phyloP scores from a whole-genome alignment of 2,329 filamentous ascomycete genomes.

The Colletotrichum sojae region DNA sequence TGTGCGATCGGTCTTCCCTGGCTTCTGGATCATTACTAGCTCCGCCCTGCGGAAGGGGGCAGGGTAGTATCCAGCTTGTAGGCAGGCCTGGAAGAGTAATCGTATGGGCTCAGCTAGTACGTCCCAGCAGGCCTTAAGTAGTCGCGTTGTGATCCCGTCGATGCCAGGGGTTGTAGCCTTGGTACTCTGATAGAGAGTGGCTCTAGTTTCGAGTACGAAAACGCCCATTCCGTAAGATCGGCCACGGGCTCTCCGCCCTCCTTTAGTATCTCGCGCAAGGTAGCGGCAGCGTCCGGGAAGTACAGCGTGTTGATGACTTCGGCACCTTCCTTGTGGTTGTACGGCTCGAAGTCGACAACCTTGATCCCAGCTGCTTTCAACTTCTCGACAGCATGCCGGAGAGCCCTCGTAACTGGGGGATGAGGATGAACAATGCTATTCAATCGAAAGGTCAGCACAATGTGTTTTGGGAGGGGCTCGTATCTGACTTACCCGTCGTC shows the following conservation, averaged over 20 bases:
- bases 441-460: background rate
- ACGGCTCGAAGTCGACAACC: conserved; percentile 44
- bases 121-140: too few species aligned
- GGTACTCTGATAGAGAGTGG: too few species aligned
- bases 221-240: conserved; percentile 47
- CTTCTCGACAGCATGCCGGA: conserved; percentile 39
- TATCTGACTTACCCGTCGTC: conserved; percentile 42
- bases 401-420: conserved; percentile 44
- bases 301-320: conserved; percentile 44
- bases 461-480: background rate
- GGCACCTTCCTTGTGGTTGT: conserved; percentile 43
- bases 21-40: too few species aligned
- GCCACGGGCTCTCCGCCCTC: conserved; percentile 47
- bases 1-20: too few species aligned
- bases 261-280: conserved; percentile 36
- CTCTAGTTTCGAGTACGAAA: conserved; percentile 38
- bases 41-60: too few species aligned
- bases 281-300: conserved; percentile 46
- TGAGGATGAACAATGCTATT: conserved; percentile 43
- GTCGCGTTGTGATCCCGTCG: too few species aligned
- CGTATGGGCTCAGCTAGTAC: too few species aligned
- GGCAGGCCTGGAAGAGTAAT: too few species aligned
- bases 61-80: too few species aligned
- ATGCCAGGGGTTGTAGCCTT: too few species aligned
- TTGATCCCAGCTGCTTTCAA: conserved; percentile 43